phyloP scores from a whole-genome alignment of 345 rosid species.

The Diplotaxis tenuifolia region DNA sequence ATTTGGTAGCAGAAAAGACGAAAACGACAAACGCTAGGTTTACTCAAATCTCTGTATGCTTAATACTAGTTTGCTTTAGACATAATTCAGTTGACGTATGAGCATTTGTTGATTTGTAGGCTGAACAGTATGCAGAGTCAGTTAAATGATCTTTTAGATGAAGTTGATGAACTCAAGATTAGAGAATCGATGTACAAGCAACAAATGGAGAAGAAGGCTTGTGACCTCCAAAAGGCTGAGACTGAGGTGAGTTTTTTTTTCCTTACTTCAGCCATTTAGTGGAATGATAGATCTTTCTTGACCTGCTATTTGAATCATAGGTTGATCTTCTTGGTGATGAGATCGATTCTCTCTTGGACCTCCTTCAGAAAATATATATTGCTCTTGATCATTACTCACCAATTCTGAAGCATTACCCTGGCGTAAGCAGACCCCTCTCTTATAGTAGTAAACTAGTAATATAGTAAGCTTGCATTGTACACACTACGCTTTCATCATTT shows the following conservation, averaged over 20 bases:
- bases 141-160: constrained; percentile 41
- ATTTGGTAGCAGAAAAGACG: constrained; percentile 36
- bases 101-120: constrained; percentile 44
- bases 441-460: too few species aligned
- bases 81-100: not conserved
- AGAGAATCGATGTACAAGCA: constrained; percentile 46
- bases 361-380: constrained; percentile 77
- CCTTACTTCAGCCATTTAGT: not conserved
- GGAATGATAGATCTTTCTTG: not conserved
- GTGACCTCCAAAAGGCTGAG: constrained; percentile 82
- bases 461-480: not conserved
- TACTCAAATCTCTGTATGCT: not conserved
- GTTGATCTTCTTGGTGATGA: constrained; percentile 86
- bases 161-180: constrained; percentile 43
- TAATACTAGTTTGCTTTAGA: not conserved
- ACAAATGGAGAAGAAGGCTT: constrained; percentile 51
- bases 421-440: constrained; percentile 50
- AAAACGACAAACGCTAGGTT: constrained; percentile 48
- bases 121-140: constrained; percentile 45
- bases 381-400: constrained; percentile 93
- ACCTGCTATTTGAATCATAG: constrained; percentile 44
- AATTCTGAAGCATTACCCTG: constrained; percentile 70
- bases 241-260: constrained; percentile 55
- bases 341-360: constrained; percentile 61
- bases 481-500: not conserved